phyloP scores from a whole-genome alignment of 768 basidiomycete genomes.

The Xerocomellus chrysenteron region DNA sequence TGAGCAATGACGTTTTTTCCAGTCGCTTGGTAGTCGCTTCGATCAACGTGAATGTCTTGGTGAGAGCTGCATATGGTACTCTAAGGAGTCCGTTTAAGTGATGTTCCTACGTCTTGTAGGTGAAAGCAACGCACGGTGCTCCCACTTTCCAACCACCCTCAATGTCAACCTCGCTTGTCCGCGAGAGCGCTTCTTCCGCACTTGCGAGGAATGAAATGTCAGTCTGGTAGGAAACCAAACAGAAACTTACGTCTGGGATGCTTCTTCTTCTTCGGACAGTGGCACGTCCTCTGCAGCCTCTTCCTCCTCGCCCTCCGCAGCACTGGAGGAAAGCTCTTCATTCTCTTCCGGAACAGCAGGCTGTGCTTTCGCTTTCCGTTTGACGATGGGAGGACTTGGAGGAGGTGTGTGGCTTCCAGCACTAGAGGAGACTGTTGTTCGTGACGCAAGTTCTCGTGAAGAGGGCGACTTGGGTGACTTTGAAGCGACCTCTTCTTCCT shows the following conservation, averaged over 20 bases:
- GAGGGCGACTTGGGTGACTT: neutral
- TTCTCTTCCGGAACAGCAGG: constrained; percentile 27
- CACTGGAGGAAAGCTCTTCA: constrained; percentile 33
- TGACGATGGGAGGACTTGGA: neutral
- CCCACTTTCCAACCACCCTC: constrained; percentile 83
- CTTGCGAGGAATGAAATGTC: constrained; percentile 34
- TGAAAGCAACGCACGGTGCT: constrained; percentile 60
- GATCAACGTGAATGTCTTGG: constrained; percentile 84
- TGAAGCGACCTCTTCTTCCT: constrained; percentile 41
- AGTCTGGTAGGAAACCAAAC: neutral
- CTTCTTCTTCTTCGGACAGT: constrained; percentile 47
- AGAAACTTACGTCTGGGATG: constrained; percentile 60
- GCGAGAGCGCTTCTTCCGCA: constrained; percentile 65
- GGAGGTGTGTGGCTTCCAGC: neutral
- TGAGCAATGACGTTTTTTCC: constrained; percentile 88
- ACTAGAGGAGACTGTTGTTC: neutral
- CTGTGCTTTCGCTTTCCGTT: constrained; percentile 18
- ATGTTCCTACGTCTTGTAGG: neutral
- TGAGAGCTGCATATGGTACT: constrained; percentile 91
- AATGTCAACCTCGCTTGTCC: constrained; percentile 69
- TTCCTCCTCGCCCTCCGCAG: constrained; percentile 43
- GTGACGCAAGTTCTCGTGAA: neutral
- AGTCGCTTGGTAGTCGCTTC: constrained; percentile 94
- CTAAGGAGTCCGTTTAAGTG: constrained; percentile 38
- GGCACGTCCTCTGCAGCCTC: constrained; percentile 39